Base-by-base conservation (phyloP, 805 yeast genomes). In the Saccharomycopsis babjevae region DNA sequence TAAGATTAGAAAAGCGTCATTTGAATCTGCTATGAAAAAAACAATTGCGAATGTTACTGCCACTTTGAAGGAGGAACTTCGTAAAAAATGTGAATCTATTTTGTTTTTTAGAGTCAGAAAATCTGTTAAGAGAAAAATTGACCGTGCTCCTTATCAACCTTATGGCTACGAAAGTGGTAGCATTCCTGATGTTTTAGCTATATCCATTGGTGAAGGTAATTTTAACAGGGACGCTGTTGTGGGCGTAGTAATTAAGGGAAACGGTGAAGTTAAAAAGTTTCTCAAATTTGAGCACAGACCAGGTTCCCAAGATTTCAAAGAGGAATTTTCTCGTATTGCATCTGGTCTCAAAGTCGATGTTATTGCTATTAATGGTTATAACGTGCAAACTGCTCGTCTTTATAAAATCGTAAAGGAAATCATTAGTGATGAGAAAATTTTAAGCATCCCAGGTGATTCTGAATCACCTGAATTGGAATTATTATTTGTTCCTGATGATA, bases 71-170 rank as follows among this genome's bases (percentile, higher is more conserved):
- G 98, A 92, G 68, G 88, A 85, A 59, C 77, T 93, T 59, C 82
- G 90, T 60, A 81, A 86, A 61, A 85, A 80, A 60, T 88, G 97
- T 74, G 88, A 88, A 70, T 80, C 88, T 60, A 70, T 83, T 52
- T 77, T 94, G 54, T 84, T 84, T 57, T 79, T 77, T 61, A 85
- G 85, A 62, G 83, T 93, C 40, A 85, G 98, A 66, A 79, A 80
- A 52, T 76, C 80, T 34, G 87, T 93, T 68, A 76, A 83, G 70
- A 78, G 81, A 25, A 86, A 85, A 68, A 78, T 94, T 40, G 94
- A 93, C 71, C 98, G 92, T 75, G 97, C 98, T 1, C 97, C 99
- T 38, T 92, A 77, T 72, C 84, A 88, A 66, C 97, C 98, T 5
- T 79, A 81, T 55, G 86, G 88, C 5, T 86, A 79, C 66, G 88